These are phyloP conservation scores for Uronychia binucleata DNA, from an alignment of 73 alveolate species.

Conservation along the genomic window DNA sequence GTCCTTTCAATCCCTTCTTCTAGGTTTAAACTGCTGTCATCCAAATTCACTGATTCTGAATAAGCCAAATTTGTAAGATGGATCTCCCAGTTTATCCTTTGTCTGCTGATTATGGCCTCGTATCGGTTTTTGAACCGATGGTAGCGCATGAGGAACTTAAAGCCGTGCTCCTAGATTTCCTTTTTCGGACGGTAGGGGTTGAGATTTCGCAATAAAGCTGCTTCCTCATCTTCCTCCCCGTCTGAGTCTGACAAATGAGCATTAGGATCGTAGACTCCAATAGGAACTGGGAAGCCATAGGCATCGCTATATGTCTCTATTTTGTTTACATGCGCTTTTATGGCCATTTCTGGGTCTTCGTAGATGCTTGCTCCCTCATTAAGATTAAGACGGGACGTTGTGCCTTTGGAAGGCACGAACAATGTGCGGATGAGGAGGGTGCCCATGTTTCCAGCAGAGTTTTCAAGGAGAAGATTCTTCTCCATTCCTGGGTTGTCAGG, in stretches of 20 bases:
- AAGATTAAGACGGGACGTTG: conserved; percentile 10
- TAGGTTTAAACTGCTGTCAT: neutral
- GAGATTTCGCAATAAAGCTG: neutral
- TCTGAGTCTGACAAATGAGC: conserved; percentile 15
- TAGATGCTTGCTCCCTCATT: conserved; percentile 3
- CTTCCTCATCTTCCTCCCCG: neutral
- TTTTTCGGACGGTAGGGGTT: conserved; percentile 18
- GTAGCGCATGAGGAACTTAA: conserved; percentile 21
- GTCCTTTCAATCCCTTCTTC: conserved; percentile 13
- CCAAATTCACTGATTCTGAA: conserved; percentile 3
- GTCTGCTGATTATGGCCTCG: neutral
- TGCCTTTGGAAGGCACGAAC: conserved; percentile 17
- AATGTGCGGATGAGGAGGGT: conserved; percentile 7
- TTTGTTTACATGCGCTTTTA: neutral
- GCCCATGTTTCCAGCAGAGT: neutral
- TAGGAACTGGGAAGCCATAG: neutral
- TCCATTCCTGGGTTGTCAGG: conserved; percentile 32
- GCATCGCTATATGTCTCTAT: neutral
- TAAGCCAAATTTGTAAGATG: conserved; percentile 3
- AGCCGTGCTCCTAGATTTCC: conserved; percentile 9
- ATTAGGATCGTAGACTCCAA: conserved; percentile 1
- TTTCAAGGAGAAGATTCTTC: conserved; percentile 4
- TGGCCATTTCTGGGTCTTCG: neutral
- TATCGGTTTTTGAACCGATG: conserved; percentile 2
- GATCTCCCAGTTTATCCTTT: conserved; percentile 25